A percentile compares a stretch with the other conserved stretches of the same genome.
Evolutionary conservation across 306 rosid species (phyloP).

Genomic region (Cercis canadensis): DNA sequence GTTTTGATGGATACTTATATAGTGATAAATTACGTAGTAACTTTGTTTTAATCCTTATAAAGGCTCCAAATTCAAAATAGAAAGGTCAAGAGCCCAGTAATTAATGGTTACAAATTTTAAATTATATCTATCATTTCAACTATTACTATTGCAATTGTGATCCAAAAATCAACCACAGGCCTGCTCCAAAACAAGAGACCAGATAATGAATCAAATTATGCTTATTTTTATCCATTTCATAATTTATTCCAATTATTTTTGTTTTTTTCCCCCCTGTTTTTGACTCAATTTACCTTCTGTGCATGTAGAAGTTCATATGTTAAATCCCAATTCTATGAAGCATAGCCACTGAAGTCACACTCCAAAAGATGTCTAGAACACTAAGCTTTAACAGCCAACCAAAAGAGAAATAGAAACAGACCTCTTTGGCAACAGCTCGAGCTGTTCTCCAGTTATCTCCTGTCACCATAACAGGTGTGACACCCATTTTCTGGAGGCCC

Average conservation of each 20-base stretch:
- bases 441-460: constrained; percentile 99
- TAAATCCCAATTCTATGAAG: constrained; percentile 19
- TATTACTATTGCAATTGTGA: constrained; percentile 6
- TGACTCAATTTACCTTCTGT: background rate
- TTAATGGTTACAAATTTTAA: constrained; percentile 8
- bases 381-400: constrained; percentile 20
- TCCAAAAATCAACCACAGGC: constrained; percentile 16
- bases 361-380: constrained; percentile 15
- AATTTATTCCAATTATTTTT: constrained; percentile 1
- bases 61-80: background rate
- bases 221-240: background rate
- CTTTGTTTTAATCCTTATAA: no score
- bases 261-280: constrained; percentile 12
- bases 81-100: constrained; percentile 37
- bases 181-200: constrained; percentile 18
- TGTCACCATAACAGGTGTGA: constrained; percentile 88
- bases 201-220: constrained; percentile 1
- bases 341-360: constrained; percentile 30
- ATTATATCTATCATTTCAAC: constrained; percentile 10
- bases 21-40: no score
- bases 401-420: constrained; percentile 41
- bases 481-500: constrained; percentile 92
- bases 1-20: no score
- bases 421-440: constrained; percentile 88
- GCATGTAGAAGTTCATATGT: background rate